These are phyloP conservation scores for Mycosphaerelloides madeirae DNA, from an alignment of 2,329 filamentous ascomycete genomes.

Conservation along the genomic window DNA sequence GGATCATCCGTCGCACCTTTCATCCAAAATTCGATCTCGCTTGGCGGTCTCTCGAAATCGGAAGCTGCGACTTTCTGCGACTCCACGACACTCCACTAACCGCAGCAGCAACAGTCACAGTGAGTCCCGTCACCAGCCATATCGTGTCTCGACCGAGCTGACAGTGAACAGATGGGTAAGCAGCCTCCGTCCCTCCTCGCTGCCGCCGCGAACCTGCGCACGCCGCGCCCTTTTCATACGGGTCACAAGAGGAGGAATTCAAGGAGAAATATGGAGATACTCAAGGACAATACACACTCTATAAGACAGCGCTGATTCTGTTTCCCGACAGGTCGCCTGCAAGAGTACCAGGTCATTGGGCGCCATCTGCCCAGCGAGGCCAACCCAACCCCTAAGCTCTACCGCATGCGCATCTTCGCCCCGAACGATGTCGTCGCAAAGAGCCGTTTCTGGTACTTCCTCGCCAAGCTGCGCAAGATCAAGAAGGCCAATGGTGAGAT, in stretches of 20 bases:
- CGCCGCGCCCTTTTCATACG: conserved; percentile 10
- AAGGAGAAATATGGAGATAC: conserved; percentile 1
- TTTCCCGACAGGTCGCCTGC: conserved; percentile 78
- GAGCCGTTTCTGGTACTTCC: conserved; percentile 99
- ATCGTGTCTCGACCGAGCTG: conserved; percentile 18
- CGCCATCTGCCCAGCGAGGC: conserved; percentile 97
- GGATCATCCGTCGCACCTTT: no score
- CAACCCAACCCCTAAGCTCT: conserved; percentile 96
- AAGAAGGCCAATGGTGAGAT: conserved; percentile 99
- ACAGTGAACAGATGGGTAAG: conserved; percentile 59
- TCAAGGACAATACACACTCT: conserved; percentile 15
- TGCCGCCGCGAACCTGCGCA: conserved; percentile 9
- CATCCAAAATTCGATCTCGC: no score
- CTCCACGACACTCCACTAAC: conserved; percentile 5
- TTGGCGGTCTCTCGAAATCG: not conserved
- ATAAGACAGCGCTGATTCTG: conserved; percentile 37
- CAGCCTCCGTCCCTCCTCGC: conserved; percentile 19
- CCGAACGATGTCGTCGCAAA: conserved; percentile 97
- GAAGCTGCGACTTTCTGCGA: not conserved
- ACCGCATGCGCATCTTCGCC: conserved; percentile 99
- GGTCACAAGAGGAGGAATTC: conserved; percentile 26
- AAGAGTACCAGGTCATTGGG: conserved; percentile 99
- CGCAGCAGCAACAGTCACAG: conserved; percentile 23
- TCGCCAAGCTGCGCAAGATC: conserved; percentile 98
- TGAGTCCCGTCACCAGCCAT: conserved; percentile 16